phyloP scores from a whole-genome alignment of 163 green algal genomes.

The Volvox carteri region DNA sequence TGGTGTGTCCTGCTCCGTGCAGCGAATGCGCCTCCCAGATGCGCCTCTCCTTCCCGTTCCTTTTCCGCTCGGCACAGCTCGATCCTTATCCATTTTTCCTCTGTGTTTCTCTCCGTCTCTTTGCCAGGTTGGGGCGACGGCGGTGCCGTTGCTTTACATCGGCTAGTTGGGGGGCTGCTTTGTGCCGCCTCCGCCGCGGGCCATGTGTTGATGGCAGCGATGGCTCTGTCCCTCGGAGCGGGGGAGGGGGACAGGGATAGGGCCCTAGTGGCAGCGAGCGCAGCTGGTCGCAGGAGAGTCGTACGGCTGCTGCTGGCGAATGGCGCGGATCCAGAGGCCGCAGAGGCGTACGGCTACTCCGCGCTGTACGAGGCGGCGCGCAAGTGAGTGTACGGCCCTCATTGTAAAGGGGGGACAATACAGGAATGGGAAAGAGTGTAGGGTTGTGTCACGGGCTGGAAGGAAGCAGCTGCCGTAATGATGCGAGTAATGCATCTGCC shows the following conservation, averaged over 20 bases:
- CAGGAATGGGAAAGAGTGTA: no score
- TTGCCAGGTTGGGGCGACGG: background rate
- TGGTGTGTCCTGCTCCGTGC: no score
- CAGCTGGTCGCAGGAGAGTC: background rate
- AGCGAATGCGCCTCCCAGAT: no score
- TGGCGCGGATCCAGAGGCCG: conserved; percentile 8
- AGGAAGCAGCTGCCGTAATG: no score
- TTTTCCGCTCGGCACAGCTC: no score
- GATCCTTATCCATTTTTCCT: no score
- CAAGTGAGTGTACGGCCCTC: conserved; percentile 2
- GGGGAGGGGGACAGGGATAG: no score
- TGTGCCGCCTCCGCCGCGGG: conserved; percentile 3
- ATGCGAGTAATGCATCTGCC: no score
- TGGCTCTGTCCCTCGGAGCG: background rate
- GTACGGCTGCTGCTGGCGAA: background rate
- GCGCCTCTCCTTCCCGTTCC: no score
- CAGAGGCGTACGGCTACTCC: background rate
- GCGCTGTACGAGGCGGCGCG: conserved; percentile 3
- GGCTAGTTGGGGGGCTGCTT: background rate
- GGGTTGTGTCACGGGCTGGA: no score
- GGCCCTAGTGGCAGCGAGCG: background rate
- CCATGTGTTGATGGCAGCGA: background rate
- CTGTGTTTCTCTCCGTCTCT: no score
- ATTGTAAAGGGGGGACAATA: no score
- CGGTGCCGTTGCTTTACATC: background rate